Conservation (phyloP, 2,329 filamentous ascomycete species). For the Nothophoma quercina region DNA sequence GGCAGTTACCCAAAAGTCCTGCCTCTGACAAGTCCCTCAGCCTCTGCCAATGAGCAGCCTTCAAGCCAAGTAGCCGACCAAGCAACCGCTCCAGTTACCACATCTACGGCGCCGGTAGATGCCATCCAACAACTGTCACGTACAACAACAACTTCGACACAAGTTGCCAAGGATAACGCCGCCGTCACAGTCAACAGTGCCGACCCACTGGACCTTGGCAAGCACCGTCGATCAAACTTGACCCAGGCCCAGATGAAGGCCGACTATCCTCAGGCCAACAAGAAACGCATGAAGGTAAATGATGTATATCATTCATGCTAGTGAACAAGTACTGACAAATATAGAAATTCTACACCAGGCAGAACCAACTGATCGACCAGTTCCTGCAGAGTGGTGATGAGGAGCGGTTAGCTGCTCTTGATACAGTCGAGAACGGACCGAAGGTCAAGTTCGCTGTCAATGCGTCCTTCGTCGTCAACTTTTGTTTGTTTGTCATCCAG, state of each 20-base stretch:
- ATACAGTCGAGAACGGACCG: constrained; percentile 58
- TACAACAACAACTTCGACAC: constrained; percentile 27
- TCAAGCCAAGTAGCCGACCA: constrained; percentile 38
- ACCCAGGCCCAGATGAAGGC: constrained; percentile 57
- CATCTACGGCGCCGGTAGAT: constrained; percentile 32
- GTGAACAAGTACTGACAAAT: constrained; percentile 6
- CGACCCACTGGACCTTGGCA: constrained; percentile 50
- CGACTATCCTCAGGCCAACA: constrained; percentile 54
- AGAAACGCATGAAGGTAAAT: constrained; percentile 44
- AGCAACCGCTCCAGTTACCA: constrained; percentile 38
- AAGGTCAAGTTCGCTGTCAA: constrained; percentile 51
- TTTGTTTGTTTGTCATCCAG: constrained; percentile 65
- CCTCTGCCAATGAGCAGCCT: constrained; percentile 33
- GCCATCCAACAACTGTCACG: constrained; percentile 35
- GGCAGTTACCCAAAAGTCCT: constrained; percentile 10
- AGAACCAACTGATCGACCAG: constrained; percentile 52
- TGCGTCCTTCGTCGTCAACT: constrained; percentile 49
- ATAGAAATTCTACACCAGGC: constrained; percentile 52
- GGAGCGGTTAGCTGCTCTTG: constrained; percentile 60
- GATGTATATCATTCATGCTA: background rate
- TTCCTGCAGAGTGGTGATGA: constrained; percentile 66
- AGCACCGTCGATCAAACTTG: constrained; percentile 44
- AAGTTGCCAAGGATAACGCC: constrained; percentile 32
- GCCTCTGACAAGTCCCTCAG: constrained; percentile 37
- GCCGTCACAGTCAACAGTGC: constrained; percentile 24